Base-by-base conservation (phyloP, 2,329 filamentous ascomycete genomes). In the Daldinia sp. region DNA sequence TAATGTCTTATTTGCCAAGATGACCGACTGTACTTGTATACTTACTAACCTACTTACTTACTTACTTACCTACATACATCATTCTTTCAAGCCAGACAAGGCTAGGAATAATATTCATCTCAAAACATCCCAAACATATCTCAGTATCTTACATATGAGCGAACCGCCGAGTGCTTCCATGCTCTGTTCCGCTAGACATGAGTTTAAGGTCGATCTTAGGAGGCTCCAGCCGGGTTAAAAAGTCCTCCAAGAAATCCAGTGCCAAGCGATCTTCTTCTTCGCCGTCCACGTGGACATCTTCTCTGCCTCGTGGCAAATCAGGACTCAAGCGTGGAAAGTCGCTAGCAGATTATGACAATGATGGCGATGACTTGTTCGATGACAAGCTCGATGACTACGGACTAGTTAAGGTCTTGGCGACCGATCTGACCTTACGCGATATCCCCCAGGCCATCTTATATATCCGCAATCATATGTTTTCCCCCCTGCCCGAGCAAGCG, bases 401-500 rank as follows among this genome's bases (percentile, higher is more conserved):
- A 9, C 77, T 87, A 8, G 79, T 86, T 13, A 78, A 80, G 29
- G 79, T 83, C 2, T 77, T 91, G 0, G 81, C 82, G 10, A 77
- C 81, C 29, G 83, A 88, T 66, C 77, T 87, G 11, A 82, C 79
- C 25, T 81, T 90, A 4, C 80, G 85, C 51, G 86, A 90, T 73
- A 83, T 89, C 1, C 81, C 86, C 0, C 88, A 91, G 72, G 87
- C 87, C 19, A 86, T 92, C 72, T 79, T 83, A 52, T 85, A 89
- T 74, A 84, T 89, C 50, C 84, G 83, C 34, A 76, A 73, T 17
- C 80, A 78, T 70, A 91, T 90, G 84, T 93, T 92, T 77, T 83
- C 81, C 35, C 78, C 83, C 1, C 78, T 92, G 9, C 90, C 90
- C 2, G 80, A 82, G 17, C 78, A 77, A 43, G 78, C 78, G 7